Percentiles rank a stretch among this genome's conserved stretches.
These are phyloP conservation scores for Picea glauca DNA, from an alignment of 75 land plant genomes.

Conservation along the genomic window DNA sequence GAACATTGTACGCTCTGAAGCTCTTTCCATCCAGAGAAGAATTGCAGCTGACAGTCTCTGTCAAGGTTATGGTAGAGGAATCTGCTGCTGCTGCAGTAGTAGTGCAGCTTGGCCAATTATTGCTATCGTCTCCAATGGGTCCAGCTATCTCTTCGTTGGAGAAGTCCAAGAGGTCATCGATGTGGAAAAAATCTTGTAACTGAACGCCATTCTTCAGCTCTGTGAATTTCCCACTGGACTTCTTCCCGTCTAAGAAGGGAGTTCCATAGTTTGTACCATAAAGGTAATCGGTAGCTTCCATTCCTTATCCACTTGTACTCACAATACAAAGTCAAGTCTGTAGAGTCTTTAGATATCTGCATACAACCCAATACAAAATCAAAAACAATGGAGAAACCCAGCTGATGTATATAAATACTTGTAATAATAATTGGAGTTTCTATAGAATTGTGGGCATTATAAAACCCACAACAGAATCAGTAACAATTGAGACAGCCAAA, in stretches of 20 bases:
- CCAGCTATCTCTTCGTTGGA: conserved; percentile 54
- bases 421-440: no score
- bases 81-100: conserved; percentile 18
- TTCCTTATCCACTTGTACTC: conserved; percentile 2
- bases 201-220: conserved; percentile 19
- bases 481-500: not conserved
- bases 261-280: conserved; percentile 5
- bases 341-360: not conserved
- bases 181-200: conserved; percentile 28
- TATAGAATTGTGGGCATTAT: no score
- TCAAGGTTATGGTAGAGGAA: conserved; percentile 38
- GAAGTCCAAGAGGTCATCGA: conserved; percentile 82
- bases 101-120: conserved; percentile 11
- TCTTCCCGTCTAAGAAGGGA: conserved; percentile 7
- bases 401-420: no score
- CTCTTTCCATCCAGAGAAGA: conserved; percentile 25
- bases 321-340: not conserved
- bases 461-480: not conserved
- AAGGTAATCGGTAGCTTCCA: conserved; percentile 5
- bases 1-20: conserved; percentile 17
- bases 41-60: conserved; percentile 38
- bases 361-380: conserved; percentile 1
- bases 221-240: conserved; percentile 6
- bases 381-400: not conserved
- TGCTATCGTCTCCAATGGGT: conserved; percentile 11